Base-by-base conservation (phyloP, 768 basidiomycete genomes). In the Mycena chlorophos region DNA sequence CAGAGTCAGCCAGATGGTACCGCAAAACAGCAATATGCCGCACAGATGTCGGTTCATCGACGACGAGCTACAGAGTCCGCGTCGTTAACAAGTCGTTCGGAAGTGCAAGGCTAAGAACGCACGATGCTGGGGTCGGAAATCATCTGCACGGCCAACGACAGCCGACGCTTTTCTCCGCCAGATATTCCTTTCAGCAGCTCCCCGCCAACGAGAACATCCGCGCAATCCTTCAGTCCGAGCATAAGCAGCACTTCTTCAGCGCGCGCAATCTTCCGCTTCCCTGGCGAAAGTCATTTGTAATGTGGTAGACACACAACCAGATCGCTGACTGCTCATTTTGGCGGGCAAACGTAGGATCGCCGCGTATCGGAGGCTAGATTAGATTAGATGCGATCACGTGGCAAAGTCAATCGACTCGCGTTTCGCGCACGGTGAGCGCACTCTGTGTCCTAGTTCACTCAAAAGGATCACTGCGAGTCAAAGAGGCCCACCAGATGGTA, bases 161-260 rank as follows among this genome's bases (percentile, higher is more conserved):
- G 63, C 57, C 78, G 66, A 1, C 78, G 63, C 63, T 79, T 80
- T 59, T 80, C 78, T n/a, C 79, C 79, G 4, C 79, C 79, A 10
- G 69, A 71, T 30, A 80, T 79, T 1, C 78, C 78, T 61, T 76
- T 70, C 31, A 60, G 28, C 14, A 76, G 54, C 40, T 71, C 70
- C 2, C 78, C 78, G 22, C 79, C 79, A 27, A 79, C 75, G 20
- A 75, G 68, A 19, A 72, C 68, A 56, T 79, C 72, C n/a, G 77
- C 78, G 52, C 77, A 78, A 42, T 74, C 72, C 52, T 72, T 72
- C 28, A 80, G 60, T 0, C 79, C 78, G 17, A 80, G 68, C 74
- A 78, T 75, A 23, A 65, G 42, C 2, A 79, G 56, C 1, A 79
- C 75, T 48, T 78, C 76, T 54, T 80, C 79, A 2, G 77, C 79